These are phyloP conservation scores for Ailanthus altissimus DNA, from an alignment of 345 rosid genomes.

Conservation along the genomic window DNA sequence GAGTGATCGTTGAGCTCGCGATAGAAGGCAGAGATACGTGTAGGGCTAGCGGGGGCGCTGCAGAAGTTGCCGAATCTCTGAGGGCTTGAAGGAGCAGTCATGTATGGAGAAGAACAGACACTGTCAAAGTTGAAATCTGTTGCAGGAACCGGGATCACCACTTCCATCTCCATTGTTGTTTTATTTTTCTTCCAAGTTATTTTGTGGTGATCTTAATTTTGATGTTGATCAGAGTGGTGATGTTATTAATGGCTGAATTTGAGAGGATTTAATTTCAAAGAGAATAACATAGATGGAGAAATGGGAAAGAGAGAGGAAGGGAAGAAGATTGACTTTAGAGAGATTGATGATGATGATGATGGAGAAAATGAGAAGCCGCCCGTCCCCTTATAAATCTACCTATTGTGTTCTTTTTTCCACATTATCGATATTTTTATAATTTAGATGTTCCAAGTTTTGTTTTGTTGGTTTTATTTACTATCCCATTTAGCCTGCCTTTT, in stretches of 20 bases:
- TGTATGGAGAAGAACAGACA: conserved; percentile 80
- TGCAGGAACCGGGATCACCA: conserved; percentile 36
- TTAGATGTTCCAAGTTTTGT: background rate
- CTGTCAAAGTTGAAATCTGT: conserved; percentile 80
- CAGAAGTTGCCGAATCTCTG: conserved; percentile 64
- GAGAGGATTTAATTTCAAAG: background rate
- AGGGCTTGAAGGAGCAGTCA: conserved; percentile 98
- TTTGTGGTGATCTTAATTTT: too few species aligned
- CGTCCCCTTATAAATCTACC: conserved; percentile 55
- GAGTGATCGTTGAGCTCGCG: conserved; percentile 15
- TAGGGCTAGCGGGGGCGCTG: conserved; percentile 74
- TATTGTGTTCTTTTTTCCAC: conserved; percentile 25
- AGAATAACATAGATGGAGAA: background rate
- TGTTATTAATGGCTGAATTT: background rate
- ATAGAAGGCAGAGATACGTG: conserved; percentile 31
- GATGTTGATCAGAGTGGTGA: too few species aligned
- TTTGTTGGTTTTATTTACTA: background rate
- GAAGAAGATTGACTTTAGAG: conserved; percentile 15
- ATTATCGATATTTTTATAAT: conserved; percentile 25
- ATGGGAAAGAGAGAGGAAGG: conserved; percentile 20
- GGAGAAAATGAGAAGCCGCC: conserved; percentile 39
- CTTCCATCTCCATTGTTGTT: conserved; percentile 50
- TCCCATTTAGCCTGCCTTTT: background rate
- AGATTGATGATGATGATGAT: conserved; percentile 10
- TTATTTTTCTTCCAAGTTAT: too few species aligned